These are phyloP conservation scores for Trichoderma lentiforme DNA, from an alignment of 2,329 filamentous ascomycete genomes.

Conservation along the genomic window DNA sequence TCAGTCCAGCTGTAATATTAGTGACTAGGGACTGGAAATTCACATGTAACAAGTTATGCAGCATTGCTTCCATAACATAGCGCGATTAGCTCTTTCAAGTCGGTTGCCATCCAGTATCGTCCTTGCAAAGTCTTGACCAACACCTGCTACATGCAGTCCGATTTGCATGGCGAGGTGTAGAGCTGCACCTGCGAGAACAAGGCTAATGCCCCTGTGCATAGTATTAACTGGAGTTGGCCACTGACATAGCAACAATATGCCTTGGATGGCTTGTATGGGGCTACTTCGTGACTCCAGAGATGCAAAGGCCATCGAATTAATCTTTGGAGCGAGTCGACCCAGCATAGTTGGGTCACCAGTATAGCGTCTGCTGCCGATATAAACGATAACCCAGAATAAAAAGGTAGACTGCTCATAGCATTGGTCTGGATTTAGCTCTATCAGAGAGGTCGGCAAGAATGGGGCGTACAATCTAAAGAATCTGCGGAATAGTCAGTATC, in stretches of 20 bases:
- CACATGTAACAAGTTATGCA: slow-evolving; percentile 30
- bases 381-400: slow-evolving; percentile 39
- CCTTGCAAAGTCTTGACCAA: slow-evolving; percentile 39
- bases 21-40: slow-evolving; percentile 5
- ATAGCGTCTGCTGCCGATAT: slow-evolving; percentile 37
- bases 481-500: not conserved
- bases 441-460: not conserved
- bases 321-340: slow-evolving; percentile 30
- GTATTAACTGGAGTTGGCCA: slow-evolving; percentile 40
- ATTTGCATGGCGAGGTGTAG: slow-evolving; percentile 40
- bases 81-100: not conserved
- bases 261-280: slow-evolving; percentile 32
- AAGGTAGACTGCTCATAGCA: slow-evolving; percentile 17
- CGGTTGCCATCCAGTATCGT: slow-evolving; percentile 31
- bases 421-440: not conserved
- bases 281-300: slow-evolving; percentile 28
- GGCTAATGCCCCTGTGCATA: slow-evolving; percentile 39
- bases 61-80: slow-evolving; percentile 11
- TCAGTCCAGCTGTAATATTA: slow-evolving; percentile 1
- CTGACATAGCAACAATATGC: slow-evolving; percentile 37
- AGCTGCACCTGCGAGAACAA: slow-evolving; percentile 38
- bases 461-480: slow-evolving; percentile 10
- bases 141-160: slow-evolving; percentile 37
- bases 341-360: slow-evolving; percentile 34
- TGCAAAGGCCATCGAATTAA: slow-evolving; percentile 35